Percentiles rank a stretch among this genome's conserved stretches.
Evolutionary conservation across 768 basidiomycete genomes (phyloP).

Genomic region (Agaricus blazei): DNA sequence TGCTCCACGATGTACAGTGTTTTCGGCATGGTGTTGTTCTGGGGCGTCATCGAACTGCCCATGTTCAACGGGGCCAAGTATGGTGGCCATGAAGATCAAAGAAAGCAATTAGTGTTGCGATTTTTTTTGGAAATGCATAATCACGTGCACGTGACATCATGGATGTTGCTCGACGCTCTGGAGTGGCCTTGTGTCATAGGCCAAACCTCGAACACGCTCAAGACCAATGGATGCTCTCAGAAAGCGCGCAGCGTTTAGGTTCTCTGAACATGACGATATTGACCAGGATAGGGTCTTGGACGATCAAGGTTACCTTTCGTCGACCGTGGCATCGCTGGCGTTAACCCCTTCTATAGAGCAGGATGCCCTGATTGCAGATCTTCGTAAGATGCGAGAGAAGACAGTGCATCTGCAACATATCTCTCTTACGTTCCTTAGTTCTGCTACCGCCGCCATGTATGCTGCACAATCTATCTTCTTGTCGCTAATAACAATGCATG

Average conservation of each 20-base stretch:
- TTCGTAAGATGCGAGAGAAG: conserved; percentile 39
- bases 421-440: conserved; percentile 35
- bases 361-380: conserved; percentile 45
- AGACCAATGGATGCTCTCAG: conserved; percentile 32
- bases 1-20: conserved; percentile 19
- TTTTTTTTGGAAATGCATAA: not conserved
- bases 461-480: conserved; percentile 15
- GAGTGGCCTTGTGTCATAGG: too few species aligned
- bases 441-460: conserved; percentile 43
- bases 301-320: conserved; percentile 40
- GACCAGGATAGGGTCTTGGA: conserved; percentile 36
- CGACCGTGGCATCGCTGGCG: not conserved
- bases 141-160: conserved; percentile 13
- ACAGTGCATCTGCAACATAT: conserved; percentile 37
- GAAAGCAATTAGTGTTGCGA: not conserved
- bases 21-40: conserved; percentile 20
- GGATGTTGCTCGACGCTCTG: not conserved
- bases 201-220: too few species aligned
- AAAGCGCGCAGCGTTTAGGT: conserved; percentile 41
- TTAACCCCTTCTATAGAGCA: conserved; percentile 42
- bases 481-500: not conserved
- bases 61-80: conserved; percentile 26
- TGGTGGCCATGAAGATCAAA: conserved; percentile 22
- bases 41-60: conserved; percentile 65
- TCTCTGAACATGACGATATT: conserved; percentile 24